Conservation (phyloP, 768 basidiomycete genomes). For the Boletus subcaerulescens region DNA sequence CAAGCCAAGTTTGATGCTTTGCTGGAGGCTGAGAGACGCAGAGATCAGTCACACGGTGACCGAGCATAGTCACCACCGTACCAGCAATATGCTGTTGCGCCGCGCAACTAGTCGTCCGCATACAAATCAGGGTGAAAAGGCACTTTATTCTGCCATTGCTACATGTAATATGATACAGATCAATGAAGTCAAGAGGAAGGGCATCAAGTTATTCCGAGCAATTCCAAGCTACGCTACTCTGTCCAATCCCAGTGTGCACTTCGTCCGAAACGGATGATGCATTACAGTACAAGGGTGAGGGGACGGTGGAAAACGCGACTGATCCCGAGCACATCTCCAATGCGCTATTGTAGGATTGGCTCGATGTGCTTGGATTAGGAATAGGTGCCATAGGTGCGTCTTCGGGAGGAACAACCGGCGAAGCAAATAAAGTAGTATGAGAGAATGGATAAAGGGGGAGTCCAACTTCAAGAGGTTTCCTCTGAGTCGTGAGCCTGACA, state of each 20-base stretch:
- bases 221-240: conserved; percentile 7
- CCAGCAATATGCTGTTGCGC: neutral
- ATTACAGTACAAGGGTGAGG: conserved; percentile 5
- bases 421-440: conserved; percentile 59
- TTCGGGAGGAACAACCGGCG: conserved; percentile 37
- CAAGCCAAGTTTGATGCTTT: conserved; percentile 60
- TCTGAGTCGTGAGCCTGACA: conserved; percentile 76
- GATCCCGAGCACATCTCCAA: conserved; percentile 11
- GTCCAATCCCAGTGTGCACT: conserved; percentile 1
- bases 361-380: conserved; percentile 21
- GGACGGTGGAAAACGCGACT: neutral
- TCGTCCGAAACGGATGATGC: conserved; percentile 7
- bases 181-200: conserved; percentile 1
- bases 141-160: neutral
- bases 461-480: conserved; percentile 75
- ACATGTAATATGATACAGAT: conserved; percentile 6
- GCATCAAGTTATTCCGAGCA: conserved; percentile 5
- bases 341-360: conserved; percentile 4
- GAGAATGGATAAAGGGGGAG: conserved; percentile 82
- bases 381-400: conserved; percentile 30
- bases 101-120: neutral
- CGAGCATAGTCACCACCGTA: neutral
- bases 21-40: conserved; percentile 54
- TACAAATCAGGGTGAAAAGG: neutral
- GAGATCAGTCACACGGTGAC: conserved; percentile 21